Base-by-base conservation (phyloP, 257 asterid genomes). In the Pogostemon cablin region DNA sequence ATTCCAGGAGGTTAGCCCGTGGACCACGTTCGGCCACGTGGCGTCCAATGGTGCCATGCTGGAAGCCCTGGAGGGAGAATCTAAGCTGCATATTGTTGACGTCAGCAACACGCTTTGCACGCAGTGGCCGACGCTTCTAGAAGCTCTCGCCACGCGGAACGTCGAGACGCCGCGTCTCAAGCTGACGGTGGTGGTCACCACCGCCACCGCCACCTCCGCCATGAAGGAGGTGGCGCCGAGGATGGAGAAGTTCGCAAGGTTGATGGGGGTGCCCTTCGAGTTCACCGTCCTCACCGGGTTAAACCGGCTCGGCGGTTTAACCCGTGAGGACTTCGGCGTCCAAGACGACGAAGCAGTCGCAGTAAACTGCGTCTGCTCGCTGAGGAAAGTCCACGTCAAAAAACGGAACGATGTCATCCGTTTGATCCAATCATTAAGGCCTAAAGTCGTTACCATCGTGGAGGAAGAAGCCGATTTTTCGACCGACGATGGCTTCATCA, bases 211-310 rank as follows among this genome's bases (percentile, higher is more conserved):
- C 0, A 81, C 77, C 47, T 81, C 88, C 0, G 87, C 83, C 2
- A 89, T 91, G 92, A 90, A 81, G 63, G 97, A 91, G 77, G 80
- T 93, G 9, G 76, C 96, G 0, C 95, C 88, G 2, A 58, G 98
- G 6, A 86, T 93, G 88, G 96, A 89, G 85, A 90, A 87, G 55
- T 93, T 93, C 42, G 96, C 96, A 0, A 67, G 98, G 74, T 37
- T 93, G 5, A 93, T 93, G 98, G 98, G 96, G 2, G 98, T 93
- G 17, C 97, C 98, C n/a, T 93, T 93, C 62, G 95, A 89, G 76
- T 78, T 91, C 72, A 76, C 78, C 12, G 84, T 91, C 7, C 63
- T 82, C 0, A 68, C 79, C 42, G 90, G 86, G 5, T 64, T 79
- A 12, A 72, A 77, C 65, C 76, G 76, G 17, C 61, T 86, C n/a